Conservation (phyloP, 768 basidiomycete genomes). For the Mycena olivaceomarginata region DNA sequence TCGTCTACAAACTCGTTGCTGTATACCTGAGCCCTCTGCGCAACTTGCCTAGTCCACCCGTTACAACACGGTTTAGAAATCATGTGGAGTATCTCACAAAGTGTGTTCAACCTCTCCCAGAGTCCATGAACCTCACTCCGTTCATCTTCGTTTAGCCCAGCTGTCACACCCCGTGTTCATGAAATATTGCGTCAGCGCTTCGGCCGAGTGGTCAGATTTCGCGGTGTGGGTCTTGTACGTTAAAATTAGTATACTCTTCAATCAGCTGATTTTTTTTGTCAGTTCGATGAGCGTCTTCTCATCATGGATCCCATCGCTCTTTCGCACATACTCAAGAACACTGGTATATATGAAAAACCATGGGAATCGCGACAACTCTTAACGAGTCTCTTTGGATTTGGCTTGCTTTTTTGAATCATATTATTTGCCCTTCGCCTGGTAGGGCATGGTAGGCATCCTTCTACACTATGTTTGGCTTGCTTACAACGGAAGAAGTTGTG, state of each 20-base stretch:
- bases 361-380: slow-evolving; percentile 86
- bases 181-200: slow-evolving; percentile 73
- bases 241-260: not conserved
- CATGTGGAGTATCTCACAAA: slow-evolving; percentile 76
- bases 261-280: not conserved
- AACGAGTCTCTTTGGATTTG: slow-evolving; percentile 86
- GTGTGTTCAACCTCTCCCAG: slow-evolving; percentile 59
- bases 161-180: slow-evolving; percentile 71
- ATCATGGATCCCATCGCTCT: slow-evolving; percentile 89
- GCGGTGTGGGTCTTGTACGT: slow-evolving; percentile 82
- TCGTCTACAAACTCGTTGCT: slow-evolving; percentile 55
- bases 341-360: slow-evolving; percentile 88
- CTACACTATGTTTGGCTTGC: no score
- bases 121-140: not conserved
- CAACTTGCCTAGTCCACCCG: slow-evolving; percentile 77
- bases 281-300: slow-evolving; percentile 89
- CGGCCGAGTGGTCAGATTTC: slow-evolving; percentile 82
- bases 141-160: slow-evolving; percentile 62
- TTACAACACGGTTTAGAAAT: slow-evolving; percentile 66
- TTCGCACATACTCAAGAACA: slow-evolving; percentile 83
- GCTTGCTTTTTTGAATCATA: no score
- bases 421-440: no score
- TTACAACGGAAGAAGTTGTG: slow-evolving; percentile 84
- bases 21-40: slow-evolving; percentile 68
- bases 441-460: no score